Conservation (phyloP, 148 eudicot genomes). For the Drosera capensis region DNA sequence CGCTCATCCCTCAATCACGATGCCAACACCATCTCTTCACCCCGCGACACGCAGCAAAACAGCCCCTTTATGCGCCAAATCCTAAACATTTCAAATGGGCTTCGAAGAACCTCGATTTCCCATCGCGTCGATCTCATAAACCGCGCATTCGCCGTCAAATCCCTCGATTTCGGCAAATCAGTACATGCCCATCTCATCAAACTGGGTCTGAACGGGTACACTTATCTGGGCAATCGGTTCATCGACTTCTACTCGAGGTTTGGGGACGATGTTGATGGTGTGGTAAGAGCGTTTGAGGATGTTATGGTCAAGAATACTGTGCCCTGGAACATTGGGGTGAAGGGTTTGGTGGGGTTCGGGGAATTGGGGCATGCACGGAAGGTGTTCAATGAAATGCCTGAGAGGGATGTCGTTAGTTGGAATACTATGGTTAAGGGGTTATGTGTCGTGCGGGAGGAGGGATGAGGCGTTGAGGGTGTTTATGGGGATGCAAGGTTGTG, state of each 20-base stretch:
- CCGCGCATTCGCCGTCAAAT: conserved; percentile 29
- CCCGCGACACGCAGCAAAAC: too few species aligned
- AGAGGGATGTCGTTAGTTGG: conserved; percentile 71
- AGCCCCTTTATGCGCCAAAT: conserved; percentile 4
- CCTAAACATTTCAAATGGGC: conserved; percentile 1
- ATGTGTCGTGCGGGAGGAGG: conserved; percentile 24
- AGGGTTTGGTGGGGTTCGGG: conserved; percentile 18
- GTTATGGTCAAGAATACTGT: conserved; percentile 32
- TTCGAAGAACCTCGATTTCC: conserved; percentile 22
- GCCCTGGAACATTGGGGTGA: conserved; percentile 64
- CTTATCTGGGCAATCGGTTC: conserved; percentile 65
- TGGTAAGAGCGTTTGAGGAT: conserved; percentile 42
- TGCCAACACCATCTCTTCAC: too few species aligned
- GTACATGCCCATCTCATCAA: conserved; percentile 60
- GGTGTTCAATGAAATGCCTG: conserved; percentile 56
- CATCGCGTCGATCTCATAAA: conserved; percentile 31
- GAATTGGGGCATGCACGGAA: conserved; percentile 27
- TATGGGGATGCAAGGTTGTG: conserved; percentile 26
- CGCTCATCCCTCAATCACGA: too few species aligned
- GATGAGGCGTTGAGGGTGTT: conserved; percentile 28
- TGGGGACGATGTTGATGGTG: conserved; percentile 13
- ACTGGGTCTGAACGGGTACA: conserved; percentile 40
- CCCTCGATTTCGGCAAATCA: conserved; percentile 20
- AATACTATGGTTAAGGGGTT: conserved; percentile 58
- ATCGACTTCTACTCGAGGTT: conserved; percentile 39